These are phyloP conservation scores for Ceratobasidium sp. DNA, from an alignment of 1,284 basidiomycete species.

Conservation along the genomic window DNA sequence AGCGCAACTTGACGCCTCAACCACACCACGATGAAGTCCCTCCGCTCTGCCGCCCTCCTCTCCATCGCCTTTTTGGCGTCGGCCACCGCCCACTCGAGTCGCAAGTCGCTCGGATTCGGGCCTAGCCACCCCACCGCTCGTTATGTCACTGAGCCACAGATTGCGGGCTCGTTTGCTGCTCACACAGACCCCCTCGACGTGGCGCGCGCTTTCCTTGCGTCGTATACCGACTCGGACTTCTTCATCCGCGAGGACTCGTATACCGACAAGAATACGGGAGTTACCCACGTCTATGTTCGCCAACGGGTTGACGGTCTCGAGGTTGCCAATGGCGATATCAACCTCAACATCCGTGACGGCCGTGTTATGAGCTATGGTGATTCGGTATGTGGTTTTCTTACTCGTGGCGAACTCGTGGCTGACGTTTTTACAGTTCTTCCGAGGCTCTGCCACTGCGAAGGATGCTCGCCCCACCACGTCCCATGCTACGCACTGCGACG, in stretches of 20 bases:
- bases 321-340: conserved; percentile 90
- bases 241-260: conserved; percentile 85
- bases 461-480: conserved; percentile 53
- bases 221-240: conserved; percentile 63
- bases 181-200: conserved; percentile 65
- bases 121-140: conserved; percentile 57
- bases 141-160: conserved; percentile 49
- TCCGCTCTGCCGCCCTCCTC: conserved; percentile 42
- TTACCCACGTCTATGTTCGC: conserved; percentile 86
- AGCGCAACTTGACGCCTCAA: not conserved
- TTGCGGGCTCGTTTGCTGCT: conserved; percentile 46
- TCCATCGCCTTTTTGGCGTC: conserved; percentile 44
- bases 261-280: conserved; percentile 84
- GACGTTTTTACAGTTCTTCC: conserved; percentile 69
- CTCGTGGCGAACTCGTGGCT: not conserved
- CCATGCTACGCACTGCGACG: conserved; percentile 45
- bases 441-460: conserved; percentile 61
- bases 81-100: conserved; percentile 47
- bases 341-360: conserved; percentile 86
- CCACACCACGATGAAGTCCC: conserved; percentile 33
- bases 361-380: conserved; percentile 84
- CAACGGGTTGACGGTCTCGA: conserved; percentile 88
- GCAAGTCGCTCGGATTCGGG: conserved; percentile 60
- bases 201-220: conserved; percentile 67
- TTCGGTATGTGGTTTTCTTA: conserved; percentile 69